Evolutionary conservation across 805 yeast genomes (phyloP).

Genomic region (Ogataea sp.): DNA sequence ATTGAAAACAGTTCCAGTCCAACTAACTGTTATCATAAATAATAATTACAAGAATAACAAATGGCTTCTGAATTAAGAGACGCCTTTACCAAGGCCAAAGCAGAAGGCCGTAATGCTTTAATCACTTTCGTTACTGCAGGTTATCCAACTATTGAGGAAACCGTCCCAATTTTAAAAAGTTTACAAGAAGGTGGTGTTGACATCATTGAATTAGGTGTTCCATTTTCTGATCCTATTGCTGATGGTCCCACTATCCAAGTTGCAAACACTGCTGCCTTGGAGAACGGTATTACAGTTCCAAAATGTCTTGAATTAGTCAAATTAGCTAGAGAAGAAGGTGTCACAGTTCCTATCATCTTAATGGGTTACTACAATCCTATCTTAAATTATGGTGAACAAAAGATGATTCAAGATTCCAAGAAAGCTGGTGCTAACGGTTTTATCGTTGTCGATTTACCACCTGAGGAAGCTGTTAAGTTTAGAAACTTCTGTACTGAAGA

Average conservation of each 20-base stretch:
- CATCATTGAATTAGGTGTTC: slow-evolving; percentile 89
- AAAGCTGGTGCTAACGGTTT: slow-evolving; percentile 93
- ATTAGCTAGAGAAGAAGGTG: slow-evolving; percentile 74
- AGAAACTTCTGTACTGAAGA: slow-evolving; percentile 60
- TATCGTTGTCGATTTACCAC: slow-evolving; percentile 93
- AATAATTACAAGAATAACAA: too few species aligned
- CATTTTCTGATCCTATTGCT: slow-evolving; percentile 97
- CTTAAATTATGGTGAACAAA: slow-evolving; percentile 79
- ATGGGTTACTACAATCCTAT: slow-evolving; percentile 99
- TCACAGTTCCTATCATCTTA: slow-evolving; percentile 78
- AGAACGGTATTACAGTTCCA: slow-evolving; percentile 70
- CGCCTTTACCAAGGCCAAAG: slow-evolving; percentile 25
- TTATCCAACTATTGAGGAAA: slow-evolving; percentile 79
- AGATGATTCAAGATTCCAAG: slow-evolving; percentile 69
- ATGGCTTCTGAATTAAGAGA: slow-evolving; percentile 27
- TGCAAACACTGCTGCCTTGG: slow-evolving; percentile 75
- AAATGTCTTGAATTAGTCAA: slow-evolving; percentile 64
- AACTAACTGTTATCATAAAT: too few species aligned
- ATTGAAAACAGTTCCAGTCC: too few species aligned
- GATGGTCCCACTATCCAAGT: slow-evolving; percentile 97
- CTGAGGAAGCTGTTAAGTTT: slow-evolving; percentile 90
- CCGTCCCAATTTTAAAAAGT: slow-evolving; percentile 77
- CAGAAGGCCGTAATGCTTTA: slow-evolving; percentile 66
- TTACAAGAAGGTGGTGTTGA: slow-evolving; percentile 96
- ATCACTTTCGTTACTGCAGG: slow-evolving; percentile 94